Evolutionary conservation across 1,284 basidiomycete species (phyloP).

Genomic region (Tylopilus sp.): DNA sequence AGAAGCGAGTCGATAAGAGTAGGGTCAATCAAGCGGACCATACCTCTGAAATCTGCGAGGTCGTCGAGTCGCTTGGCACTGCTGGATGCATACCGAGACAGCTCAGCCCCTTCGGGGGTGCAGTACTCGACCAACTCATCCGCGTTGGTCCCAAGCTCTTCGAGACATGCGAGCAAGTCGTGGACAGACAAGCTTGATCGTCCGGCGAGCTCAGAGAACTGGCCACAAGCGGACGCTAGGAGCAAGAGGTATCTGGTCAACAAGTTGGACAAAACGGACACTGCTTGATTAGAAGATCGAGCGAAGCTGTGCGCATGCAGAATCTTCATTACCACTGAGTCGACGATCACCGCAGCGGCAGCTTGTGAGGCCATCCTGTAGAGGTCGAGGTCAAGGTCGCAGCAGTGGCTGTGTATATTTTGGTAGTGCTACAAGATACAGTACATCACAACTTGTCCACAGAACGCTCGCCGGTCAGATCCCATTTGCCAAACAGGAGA

Average conservation of each 20-base stretch:
- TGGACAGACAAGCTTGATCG: conserved; percentile 48
- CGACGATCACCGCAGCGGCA: conserved; percentile 42
- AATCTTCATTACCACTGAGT: conserved; percentile 61
- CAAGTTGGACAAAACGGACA: conserved; percentile 64
- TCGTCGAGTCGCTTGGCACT: conserved; percentile 63
- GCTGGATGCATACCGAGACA: conserved; percentile 59
- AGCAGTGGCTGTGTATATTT: conserved; percentile 15
- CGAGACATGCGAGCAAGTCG: conserved; percentile 63
- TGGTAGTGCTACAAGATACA: not conserved
- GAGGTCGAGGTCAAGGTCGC: too few species aligned
- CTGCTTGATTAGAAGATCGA: conserved; percentile 65
- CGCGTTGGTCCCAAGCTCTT: conserved; percentile 66
- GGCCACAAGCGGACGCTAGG: conserved; percentile 59
- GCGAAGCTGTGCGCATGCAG: conserved; percentile 73
- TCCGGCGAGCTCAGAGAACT: conserved; percentile 69
- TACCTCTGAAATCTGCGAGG: conserved; percentile 66
- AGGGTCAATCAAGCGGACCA: conserved; percentile 6
- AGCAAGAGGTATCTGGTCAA: conserved; percentile 66
- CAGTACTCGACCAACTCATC: conserved; percentile 66
- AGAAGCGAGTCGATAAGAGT: conserved; percentile 12
- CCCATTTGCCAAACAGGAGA: conserved; percentile 51
- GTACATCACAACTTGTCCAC: conserved; percentile 14
- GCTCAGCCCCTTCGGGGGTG: conserved; percentile 57
- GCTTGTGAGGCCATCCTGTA: conserved; percentile 24
- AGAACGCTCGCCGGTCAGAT: conserved; percentile 25